Conservation (phyloP, 768 basidiomycete species). For the Epithele typhae region DNA sequence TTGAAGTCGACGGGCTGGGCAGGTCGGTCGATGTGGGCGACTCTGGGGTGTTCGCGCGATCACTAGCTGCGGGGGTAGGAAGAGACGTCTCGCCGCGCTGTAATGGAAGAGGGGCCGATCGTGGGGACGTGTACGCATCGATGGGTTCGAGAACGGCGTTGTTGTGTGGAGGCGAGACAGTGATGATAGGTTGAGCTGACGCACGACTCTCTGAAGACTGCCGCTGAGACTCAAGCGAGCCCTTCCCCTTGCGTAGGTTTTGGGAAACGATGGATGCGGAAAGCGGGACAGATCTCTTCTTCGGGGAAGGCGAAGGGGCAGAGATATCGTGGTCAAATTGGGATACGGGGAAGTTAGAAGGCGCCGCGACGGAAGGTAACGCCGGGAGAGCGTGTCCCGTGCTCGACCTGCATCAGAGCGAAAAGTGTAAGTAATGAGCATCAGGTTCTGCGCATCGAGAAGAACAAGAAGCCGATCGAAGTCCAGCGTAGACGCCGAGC, state of each 20-base stretch:
- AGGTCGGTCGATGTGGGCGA: conserved; percentile 3
- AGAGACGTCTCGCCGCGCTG: conserved; percentile 10
- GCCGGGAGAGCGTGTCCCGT: too few relatives aligned
- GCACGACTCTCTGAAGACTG: conserved; percentile 17
- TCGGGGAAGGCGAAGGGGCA: too few relatives aligned
- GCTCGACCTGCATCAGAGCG: too few relatives aligned
- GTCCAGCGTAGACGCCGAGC: too few relatives aligned
- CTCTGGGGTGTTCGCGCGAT: conserved; percentile 5
- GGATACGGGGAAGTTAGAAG: neutral
- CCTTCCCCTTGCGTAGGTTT: conserved; percentile 20
- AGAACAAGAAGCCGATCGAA: too few relatives aligned
- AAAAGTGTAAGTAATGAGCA: too few relatives aligned
- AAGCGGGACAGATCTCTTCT: too few relatives aligned
- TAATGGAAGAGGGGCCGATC: conserved; percentile 8
- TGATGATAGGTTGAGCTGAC: conserved; percentile 21
- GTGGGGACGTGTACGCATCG: conserved; percentile 7
- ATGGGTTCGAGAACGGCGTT: conserved; percentile 2
- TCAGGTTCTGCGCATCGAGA: too few relatives aligned
- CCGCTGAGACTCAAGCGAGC: conserved; percentile 20
- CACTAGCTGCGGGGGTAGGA: conserved; percentile 1
- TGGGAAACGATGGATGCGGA: neutral
- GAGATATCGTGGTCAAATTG: too few relatives aligned
- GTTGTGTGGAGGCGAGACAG: conserved; percentile 22
- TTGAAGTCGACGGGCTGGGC: conserved; percentile 6
- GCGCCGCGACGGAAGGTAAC: neutral